Conservation (phyloP, 2,329 filamentous ascomycete species). For the Trichocomaceae sp. region DNA sequence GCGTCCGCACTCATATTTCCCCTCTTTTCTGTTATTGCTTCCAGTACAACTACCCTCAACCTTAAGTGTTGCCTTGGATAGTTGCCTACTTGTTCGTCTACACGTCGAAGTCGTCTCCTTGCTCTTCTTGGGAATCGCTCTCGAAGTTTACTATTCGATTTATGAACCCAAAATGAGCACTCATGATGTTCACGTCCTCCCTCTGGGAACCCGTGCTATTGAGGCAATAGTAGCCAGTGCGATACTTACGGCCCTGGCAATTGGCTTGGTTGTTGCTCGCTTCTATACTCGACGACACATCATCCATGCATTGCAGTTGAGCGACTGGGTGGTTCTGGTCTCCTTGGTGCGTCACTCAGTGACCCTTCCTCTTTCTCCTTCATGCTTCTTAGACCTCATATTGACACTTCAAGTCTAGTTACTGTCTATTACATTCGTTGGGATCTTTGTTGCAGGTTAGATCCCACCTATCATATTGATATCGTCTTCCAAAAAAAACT, state of each 20-base stretch:
- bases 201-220: slow-evolving; percentile 22
- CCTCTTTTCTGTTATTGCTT: background rate
- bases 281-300: slow-evolving; percentile 28
- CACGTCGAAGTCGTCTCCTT: background rate
- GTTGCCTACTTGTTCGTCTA: background rate
- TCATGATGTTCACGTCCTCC: slow-evolving; percentile 17
- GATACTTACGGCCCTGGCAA: slow-evolving; percentile 27
- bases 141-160: background rate
- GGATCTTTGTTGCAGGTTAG: slow-evolving; percentile 23
- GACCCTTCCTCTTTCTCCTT: background rate
- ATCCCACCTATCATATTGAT: background rate
- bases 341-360: slow-evolving; percentile 23
- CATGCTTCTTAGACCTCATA: background rate
- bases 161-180: slow-evolving; percentile 8
- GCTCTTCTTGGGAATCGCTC: background rate
- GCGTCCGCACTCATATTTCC: background rate
- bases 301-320: slow-evolving; percentile 28
- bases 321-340: slow-evolving; percentile 33
- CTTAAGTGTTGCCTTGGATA: background rate
- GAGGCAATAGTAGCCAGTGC: slow-evolving; percentile 25
- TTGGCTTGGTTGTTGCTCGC: slow-evolving; percentile 24
- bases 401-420: slow-evolving; percentile 16
- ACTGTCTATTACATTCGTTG: slow-evolving; percentile 31
- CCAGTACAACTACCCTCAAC: background rate
- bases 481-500: background rate